Percentiles rank a stretch among this genome's conserved stretches.
Evolutionary conservation across 208 protist species (phyloP).

Genomic region (Naegleria lovaniensis): DNA sequence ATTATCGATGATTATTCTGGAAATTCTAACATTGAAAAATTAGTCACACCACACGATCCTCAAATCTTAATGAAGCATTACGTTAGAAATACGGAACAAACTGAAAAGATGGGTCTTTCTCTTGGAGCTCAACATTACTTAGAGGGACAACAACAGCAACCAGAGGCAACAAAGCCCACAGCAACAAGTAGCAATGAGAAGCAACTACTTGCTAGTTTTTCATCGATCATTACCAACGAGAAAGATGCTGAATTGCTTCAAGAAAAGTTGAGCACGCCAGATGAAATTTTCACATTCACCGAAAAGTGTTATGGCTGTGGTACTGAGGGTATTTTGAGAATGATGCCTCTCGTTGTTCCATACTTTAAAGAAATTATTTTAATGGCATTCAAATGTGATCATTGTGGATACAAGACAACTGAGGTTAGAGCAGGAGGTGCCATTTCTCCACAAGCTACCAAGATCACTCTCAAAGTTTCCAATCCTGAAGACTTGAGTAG

Average conservation of each 20-base stretch:
- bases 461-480: constrained; percentile 63
- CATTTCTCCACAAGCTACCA: constrained; percentile 63
- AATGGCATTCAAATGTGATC: constrained; percentile 81
- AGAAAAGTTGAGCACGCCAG: background rate
- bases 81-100: constrained; percentile 31
- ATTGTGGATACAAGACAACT: constrained; percentile 83
- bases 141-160: background rate
- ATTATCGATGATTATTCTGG: constrained; percentile 47
- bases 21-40: constrained; percentile 48
- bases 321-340: constrained; percentile 57
- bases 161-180: background rate
- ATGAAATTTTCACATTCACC: constrained; percentile 39
- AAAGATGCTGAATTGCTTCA: background rate
- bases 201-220: background rate
- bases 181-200: background rate
- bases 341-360: constrained; percentile 77
- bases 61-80: constrained; percentile 29
- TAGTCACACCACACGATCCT: background rate
- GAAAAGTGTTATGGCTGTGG: constrained; percentile 69
- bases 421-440: constrained; percentile 83
- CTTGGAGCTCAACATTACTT: background rate
- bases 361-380: constrained; percentile 89
- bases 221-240: background rate
- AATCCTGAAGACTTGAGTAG: constrained; percentile 73
- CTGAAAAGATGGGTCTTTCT: background rate